Conservation (phyloP, 257 asterid species). For the Solanum chmielewskii region DNA sequence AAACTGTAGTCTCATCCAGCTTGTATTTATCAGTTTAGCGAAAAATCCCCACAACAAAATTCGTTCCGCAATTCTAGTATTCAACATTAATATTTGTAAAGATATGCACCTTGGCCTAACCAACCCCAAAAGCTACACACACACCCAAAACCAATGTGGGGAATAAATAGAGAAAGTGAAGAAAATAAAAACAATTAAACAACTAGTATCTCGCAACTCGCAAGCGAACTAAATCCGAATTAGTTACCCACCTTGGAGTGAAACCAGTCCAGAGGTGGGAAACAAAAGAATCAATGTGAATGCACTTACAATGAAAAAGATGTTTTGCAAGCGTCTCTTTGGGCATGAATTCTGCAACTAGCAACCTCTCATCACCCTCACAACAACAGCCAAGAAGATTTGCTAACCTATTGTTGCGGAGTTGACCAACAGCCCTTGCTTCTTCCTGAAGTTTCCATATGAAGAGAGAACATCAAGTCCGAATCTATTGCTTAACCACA, state of each 20-base stretch:
- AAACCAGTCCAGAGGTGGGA: neutral
- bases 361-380: slow-evolving; percentile 91
- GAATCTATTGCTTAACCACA: neutral
- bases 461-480: neutral
- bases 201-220: neutral
- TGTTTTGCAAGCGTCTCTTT: slow-evolving; percentile 89
- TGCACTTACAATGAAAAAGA: slow-evolving; percentile 77
- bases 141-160: too few relatives aligned
- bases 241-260: neutral
- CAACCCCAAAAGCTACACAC: neutral
- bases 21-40: neutral
- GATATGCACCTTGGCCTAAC: neutral
- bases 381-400: slow-evolving; percentile 90
- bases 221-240: neutral
- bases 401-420: slow-evolving; percentile 61
- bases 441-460: slow-evolving; percentile 52
- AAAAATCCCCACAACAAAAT: neutral
- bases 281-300: neutral
- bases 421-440: slow-evolving; percentile 84
- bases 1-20: neutral
- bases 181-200: neutral
- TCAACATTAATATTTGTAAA: neutral
- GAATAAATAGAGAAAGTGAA: neutral
- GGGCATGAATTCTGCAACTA: slow-evolving; percentile 89
- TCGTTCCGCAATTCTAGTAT: neutral